These are phyloP conservation scores for Emergomyces pasteurianus DNA, from an alignment of 2,329 filamentous ascomycete genomes.

Conservation along the genomic window DNA sequence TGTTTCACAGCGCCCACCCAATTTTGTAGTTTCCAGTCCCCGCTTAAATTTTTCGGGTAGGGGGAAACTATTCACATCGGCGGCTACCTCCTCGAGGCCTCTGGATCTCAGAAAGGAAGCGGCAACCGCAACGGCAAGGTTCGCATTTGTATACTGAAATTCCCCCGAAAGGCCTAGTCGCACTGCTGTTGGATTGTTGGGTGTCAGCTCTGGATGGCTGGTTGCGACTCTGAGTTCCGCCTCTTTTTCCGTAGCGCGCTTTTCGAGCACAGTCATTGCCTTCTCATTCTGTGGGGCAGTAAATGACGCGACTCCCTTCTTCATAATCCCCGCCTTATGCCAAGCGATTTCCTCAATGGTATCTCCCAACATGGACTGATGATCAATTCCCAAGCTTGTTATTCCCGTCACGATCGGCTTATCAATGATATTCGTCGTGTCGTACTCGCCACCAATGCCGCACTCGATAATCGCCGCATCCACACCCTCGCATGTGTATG, in stretches of 20 bases:
- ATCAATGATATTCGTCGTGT: constrained; percentile 76
- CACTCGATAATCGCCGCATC: constrained; percentile 77
- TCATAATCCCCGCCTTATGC: constrained; percentile 87
- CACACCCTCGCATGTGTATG: constrained; percentile 65
- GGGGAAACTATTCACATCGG: constrained; percentile 24
- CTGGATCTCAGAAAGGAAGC: constrained; percentile 28
- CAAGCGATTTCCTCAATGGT: constrained; percentile 76
- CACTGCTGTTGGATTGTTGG: constrained; percentile 30
- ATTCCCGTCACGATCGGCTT: constrained; percentile 61
- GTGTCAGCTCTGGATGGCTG: constrained; percentile 35
- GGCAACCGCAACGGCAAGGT: constrained; percentile 43
- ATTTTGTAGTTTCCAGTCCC: constrained; percentile 54
- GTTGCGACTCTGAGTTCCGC: constrained; percentile 38
- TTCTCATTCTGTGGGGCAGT: constrained; percentile 46
- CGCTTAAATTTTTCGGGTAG: constrained; percentile 51
- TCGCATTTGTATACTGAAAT: constrained; percentile 53
- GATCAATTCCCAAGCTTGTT: constrained; percentile 74
- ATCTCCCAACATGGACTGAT: constrained; percentile 65
- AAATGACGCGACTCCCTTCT: constrained; percentile 51
- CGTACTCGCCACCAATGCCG: constrained; percentile 87
- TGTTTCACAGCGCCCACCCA: constrained; percentile 68
- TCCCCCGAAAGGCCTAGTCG: constrained; percentile 49
- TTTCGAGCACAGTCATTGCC: constrained; percentile 44
- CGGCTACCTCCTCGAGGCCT: constrained; percentile 24
- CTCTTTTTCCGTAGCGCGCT: constrained; percentile 41